A percentile compares a stretch with the other conserved stretches of the same genome.
phyloP scores from a whole-genome alignment of 1,139 yeast genomes.

The Yamadazyma atlantica region DNA sequence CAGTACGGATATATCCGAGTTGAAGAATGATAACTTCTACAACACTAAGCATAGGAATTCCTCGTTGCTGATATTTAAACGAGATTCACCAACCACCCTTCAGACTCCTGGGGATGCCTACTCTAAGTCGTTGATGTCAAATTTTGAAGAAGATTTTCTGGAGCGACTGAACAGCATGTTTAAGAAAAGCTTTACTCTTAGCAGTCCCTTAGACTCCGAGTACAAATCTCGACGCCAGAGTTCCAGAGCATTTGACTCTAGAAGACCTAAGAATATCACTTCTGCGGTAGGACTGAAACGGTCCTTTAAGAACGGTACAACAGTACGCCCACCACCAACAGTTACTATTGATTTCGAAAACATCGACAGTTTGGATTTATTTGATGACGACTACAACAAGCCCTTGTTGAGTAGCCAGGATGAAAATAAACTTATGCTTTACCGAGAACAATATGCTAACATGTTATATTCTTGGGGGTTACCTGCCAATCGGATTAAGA shows the following conservation, averaged over 20 bases:
- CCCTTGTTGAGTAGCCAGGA: conserved; percentile 50
- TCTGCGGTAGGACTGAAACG: conserved; percentile 5
- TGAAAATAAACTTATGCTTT: conserved; percentile 44
- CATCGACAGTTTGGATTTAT: conserved; percentile 54
- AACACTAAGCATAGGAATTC: conserved; percentile 17
- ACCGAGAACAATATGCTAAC: conserved; percentile 77
- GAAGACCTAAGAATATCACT: conserved; percentile 5
- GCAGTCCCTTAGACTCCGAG: conserved; percentile 7
- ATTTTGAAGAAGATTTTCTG: conserved; percentile 30
- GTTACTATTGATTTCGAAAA: conserved; percentile 57
- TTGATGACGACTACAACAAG: conserved; percentile 45
- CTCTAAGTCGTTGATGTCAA: conserved; percentile 26
- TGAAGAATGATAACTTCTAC: conserved; percentile 2
- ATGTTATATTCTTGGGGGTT: conserved; percentile 82
- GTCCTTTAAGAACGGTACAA: conserved; percentile 14
- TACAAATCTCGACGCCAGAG: background rate
- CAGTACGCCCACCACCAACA: conserved; percentile 30
- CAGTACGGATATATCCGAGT: conserved; percentile 12
- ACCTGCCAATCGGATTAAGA: conserved; percentile 72
- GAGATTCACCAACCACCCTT: conserved; percentile 14
- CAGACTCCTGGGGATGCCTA: conserved; percentile 2
- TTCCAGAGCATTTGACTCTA: conserved; percentile 3
- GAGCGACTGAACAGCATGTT: conserved; percentile 17
- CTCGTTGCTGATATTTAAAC: conserved; percentile 22
- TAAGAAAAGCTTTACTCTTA: conserved; percentile 5